Percentiles rank a stretch among this genome's conserved stretches.
These are phyloP conservation scores for Hymenoscyphus albidus DNA, from an alignment of 2,329 filamentous ascomycete species.

Conservation along the genomic window DNA sequence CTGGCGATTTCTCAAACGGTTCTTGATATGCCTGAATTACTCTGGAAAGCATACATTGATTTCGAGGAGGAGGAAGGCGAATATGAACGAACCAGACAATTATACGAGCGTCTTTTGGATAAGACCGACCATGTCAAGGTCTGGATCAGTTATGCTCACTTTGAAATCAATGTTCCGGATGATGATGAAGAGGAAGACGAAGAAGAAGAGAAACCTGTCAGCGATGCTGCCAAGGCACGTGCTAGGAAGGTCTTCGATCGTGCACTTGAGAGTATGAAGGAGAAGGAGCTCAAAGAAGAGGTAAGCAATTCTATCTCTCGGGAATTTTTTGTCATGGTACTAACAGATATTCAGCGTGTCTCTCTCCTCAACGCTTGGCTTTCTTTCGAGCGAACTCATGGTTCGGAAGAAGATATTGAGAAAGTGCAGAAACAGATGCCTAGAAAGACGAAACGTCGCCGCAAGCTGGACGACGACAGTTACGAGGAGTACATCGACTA, in stretches of 20 bases:
- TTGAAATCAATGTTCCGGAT: slow-evolving; percentile 92
- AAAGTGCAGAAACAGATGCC: slow-evolving; percentile 93
- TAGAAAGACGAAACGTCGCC: slow-evolving; percentile 83
- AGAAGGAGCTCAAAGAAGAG: slow-evolving; percentile 87
- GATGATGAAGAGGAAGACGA: slow-evolving; percentile 57
- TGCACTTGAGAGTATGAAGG: slow-evolving; percentile 82
- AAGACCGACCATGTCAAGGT: slow-evolving; percentile 99
- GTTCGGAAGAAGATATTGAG: slow-evolving; percentile 68
- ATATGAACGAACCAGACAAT: slow-evolving; percentile 72
- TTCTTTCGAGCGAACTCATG: slow-evolving; percentile 85
- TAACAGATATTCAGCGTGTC: slow-evolving; percentile 57
- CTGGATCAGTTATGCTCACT: slow-evolving; percentile 98
- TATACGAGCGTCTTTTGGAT: slow-evolving; percentile 87
- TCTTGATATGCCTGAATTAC: slow-evolving; percentile 93
- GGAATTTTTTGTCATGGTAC: slow-evolving; percentile 15
- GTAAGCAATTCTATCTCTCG: slow-evolving; percentile 34
- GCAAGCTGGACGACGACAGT: slow-evolving; percentile 84
- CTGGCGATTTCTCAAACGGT: slow-evolving; percentile 76
- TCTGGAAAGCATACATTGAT: slow-evolving; percentile 98
- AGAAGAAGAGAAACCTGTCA: slow-evolving; percentile 60
- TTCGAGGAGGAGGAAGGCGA: slow-evolving; percentile 96
- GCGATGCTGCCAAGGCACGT: slow-evolving; percentile 76
- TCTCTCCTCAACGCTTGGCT: slow-evolving; percentile 89
- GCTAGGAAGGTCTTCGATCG: slow-evolving; percentile 82
- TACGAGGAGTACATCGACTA: slow-evolving; percentile 98